Evolutionary conservation across 225 moss, liverwort and hornwort species (phyloP).

Genomic region (Polytrichum commune): DNA sequence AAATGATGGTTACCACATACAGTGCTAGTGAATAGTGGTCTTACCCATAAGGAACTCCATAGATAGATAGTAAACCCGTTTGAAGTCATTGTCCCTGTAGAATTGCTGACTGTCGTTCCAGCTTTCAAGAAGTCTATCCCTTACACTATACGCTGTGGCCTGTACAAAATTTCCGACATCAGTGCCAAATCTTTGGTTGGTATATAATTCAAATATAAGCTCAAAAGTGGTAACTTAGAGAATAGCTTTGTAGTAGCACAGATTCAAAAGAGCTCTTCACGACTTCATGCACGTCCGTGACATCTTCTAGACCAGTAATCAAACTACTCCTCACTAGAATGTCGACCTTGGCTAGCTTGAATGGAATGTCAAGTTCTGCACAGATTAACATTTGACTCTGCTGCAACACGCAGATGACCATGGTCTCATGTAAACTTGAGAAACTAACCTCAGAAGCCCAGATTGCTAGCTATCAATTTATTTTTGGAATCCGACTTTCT

Average conservation of each 20-base stretch:
- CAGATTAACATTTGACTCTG: no score
- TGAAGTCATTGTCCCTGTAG: constrained; percentile 75
- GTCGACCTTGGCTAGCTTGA: no score
- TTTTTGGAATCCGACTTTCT: no score
- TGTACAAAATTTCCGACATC: constrained; percentile 26
- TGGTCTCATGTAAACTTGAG: no score
- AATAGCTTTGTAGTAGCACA: constrained; percentile 1
- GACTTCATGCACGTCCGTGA: no score
- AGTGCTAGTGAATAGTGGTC: neutral
- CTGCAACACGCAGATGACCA: no score
- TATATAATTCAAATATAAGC: neutral
- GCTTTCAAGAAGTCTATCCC: constrained; percentile 89
- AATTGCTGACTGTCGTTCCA: constrained; percentile 94
- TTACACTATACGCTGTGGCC: constrained; percentile 88
- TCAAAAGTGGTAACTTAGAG: neutral
- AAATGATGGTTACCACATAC: no score
- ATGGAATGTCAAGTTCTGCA: no score
- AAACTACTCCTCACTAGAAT: no score
- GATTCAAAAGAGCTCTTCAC: neutral
- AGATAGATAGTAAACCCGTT: constrained; percentile 91
- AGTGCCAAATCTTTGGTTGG: neutral
- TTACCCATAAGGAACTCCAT: constrained; percentile 98
- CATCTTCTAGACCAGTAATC: no score
- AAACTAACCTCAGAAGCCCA: no score
- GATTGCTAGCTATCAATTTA: no score